Base-by-base conservation (phyloP, 306 rosid species). In the Hippophae rhamnoides region DNA sequence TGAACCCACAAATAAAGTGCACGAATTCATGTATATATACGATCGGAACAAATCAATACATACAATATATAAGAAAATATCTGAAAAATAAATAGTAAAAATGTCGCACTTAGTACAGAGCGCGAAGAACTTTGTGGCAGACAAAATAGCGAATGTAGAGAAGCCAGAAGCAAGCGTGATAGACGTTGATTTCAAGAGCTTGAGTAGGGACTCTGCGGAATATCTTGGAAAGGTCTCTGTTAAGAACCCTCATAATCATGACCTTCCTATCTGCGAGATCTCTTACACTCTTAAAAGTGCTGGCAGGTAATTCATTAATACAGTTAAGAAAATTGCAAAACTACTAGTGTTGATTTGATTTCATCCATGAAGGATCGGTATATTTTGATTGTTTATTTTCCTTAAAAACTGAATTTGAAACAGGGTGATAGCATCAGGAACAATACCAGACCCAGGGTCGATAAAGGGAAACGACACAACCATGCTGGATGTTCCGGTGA, bases 361-460 rank as follows among this genome's bases (percentile, higher is more conserved):
- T 18, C 23, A 1, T 18, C 23, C 23, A 18, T 18, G 23, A 18
- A 18, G 23, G 23, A 18, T 18, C 23, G 23, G 23, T 18, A 18
- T 18, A 18, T 18, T 18, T 18, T 18, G 23, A 18, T 18, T 31
- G 38, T 2, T 31, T 31, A 31, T 31, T 18, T 18, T 31, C 38
- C 38, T 31, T 31, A 2, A 31, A 18, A 18, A 18, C 23, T 18
- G 23, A 18, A 31, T 31, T 41, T 13, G 13, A 0, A 1, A 38
- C 59, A 90, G 97, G 83, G 87, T 54, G 72, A 78, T 87, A 60
- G 94, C 81, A 18, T 43, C 87, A 1, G 97, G 97, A 56, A 79
- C 47, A 7, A 43, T 90, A 9, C 95, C 95, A 0, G 97, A 90
- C 73, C 94, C 95, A 3, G 97, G 97, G 23, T 86, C 90, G 0